These are phyloP conservation scores for Parascedosporium putredinis DNA, from an alignment of 2,329 filamentous ascomycete species.

Conservation along the genomic window DNA sequence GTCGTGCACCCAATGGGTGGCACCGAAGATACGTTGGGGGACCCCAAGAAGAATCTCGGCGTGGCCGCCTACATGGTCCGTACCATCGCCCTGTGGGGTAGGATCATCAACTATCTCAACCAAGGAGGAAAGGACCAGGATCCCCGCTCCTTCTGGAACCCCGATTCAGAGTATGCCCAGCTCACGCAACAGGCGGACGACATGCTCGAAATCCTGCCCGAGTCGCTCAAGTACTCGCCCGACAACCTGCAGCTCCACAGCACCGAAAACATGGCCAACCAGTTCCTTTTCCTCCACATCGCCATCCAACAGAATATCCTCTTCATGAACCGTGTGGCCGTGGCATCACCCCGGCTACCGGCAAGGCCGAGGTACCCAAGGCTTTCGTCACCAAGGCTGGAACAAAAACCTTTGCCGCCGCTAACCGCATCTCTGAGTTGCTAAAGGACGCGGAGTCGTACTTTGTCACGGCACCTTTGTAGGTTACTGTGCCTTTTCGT, in stretches of 20 bases:
- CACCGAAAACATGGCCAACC: constrained; percentile 76
- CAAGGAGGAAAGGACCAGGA: constrained; percentile 79
- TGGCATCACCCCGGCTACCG: constrained; percentile 52
- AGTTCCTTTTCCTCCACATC: constrained; percentile 88
- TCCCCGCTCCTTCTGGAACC: constrained; percentile 66
- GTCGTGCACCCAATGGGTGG: constrained; percentile 51
- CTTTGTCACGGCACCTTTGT: constrained; percentile 84
- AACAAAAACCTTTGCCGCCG: constrained; percentile 68
- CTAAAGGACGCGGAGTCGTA: constrained; percentile 68
- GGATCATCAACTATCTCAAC: constrained; percentile 81
- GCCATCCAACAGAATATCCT: constrained; percentile 80
- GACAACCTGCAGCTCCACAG: constrained; percentile 81
- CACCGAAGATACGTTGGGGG: constrained; percentile 52
- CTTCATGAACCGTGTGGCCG: constrained; percentile 81
- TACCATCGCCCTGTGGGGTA: constrained; percentile 79
- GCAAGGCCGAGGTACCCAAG: constrained; percentile 52
- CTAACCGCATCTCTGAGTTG: constrained; percentile 75
- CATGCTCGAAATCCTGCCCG: constrained; percentile 60
- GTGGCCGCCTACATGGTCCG: constrained; percentile 85
- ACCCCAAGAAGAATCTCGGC: constrained; percentile 79
- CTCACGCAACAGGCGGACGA: constrained; percentile 63
- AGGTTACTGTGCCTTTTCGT: constrained; percentile 88
- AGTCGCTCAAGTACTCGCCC: constrained; percentile 58
- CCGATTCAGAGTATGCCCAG: constrained; percentile 63
- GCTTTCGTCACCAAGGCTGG: constrained; percentile 68